phyloP scores from a whole-genome alignment of 176 grass and related monocot species.

The Microstegium vimineum region DNA sequence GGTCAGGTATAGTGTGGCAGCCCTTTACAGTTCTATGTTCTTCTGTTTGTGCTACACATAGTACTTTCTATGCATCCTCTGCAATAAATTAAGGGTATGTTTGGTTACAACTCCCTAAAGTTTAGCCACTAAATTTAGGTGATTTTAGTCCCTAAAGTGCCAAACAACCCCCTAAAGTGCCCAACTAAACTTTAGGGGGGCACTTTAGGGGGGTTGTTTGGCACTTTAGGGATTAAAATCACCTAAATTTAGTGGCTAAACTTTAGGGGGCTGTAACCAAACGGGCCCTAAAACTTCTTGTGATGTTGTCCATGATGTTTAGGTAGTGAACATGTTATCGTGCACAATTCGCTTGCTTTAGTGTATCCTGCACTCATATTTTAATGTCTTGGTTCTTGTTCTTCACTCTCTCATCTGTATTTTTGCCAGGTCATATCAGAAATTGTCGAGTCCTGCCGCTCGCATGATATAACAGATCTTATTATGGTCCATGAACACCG shows the following conservation, averaged over 20 bases:
- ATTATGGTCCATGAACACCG: slow-evolving; percentile 90
- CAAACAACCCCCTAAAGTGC: too few relatives aligned
- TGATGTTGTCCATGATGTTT: background rate
- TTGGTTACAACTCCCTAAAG: too few relatives aligned
- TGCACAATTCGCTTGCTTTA: background rate
- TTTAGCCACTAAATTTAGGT: too few relatives aligned
- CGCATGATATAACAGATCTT: slow-evolving; percentile 90
- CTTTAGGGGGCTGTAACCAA: too few relatives aligned
- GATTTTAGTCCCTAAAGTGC: too few relatives aligned
- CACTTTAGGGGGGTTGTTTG: too few relatives aligned
- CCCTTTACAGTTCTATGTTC: background rate
- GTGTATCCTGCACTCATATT: background rate
- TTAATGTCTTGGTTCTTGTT: background rate
- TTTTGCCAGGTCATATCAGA: slow-evolving; percentile 72
- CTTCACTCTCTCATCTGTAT: background rate
- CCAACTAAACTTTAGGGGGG: too few relatives aligned
- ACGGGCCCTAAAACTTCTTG: background rate
- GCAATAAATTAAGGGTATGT: background rate
- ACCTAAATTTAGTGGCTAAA: too few relatives aligned
- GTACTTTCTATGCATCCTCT: background rate
- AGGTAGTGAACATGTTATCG: background rate
- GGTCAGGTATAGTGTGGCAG: slow-evolving; percentile 52
- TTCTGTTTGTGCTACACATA: background rate
- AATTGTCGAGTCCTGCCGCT: slow-evolving; percentile 75
- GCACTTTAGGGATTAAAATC: too few relatives aligned